These are phyloP conservation scores for Penicillium odoratum DNA, from an alignment of 495 filamentous ascomycete species.

Conservation along the genomic window DNA sequence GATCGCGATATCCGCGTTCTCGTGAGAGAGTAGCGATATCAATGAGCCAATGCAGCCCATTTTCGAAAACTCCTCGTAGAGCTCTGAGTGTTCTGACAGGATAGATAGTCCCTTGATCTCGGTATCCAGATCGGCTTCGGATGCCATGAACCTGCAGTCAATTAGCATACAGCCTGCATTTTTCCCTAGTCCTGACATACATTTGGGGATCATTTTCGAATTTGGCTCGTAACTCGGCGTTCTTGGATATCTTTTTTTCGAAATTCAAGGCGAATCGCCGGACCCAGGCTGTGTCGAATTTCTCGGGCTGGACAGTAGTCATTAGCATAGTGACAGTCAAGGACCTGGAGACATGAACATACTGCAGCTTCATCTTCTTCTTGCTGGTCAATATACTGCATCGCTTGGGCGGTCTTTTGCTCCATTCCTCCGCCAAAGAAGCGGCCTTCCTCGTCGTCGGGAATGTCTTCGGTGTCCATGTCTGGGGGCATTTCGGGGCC, in stretches of 20 bases:
- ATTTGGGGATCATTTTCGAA: constrained; percentile 83
- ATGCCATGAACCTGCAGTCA: constrained; percentile 64
- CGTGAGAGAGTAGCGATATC: constrained; percentile 81
- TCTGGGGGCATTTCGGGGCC: constrained; percentile 71
- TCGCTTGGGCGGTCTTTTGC: constrained; percentile 74
- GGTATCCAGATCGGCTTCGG: constrained; percentile 89
- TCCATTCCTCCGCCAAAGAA: constrained; percentile 95
- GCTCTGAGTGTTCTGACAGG: constrained; percentile 79
- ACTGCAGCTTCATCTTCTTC: constrained; percentile 56
- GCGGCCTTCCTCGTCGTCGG: constrained; percentile 87
- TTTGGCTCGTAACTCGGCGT: constrained; percentile 87
- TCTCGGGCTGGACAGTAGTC: constrained; percentile 55
- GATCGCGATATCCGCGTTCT: constrained; percentile 97
- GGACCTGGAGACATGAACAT: constrained; percentile 10
- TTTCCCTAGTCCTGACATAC: constrained; percentile 49
- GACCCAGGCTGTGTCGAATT: constrained; percentile 82
- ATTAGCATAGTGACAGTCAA: constrained; percentile 15
- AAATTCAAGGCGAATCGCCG: constrained; percentile 80
- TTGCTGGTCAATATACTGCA: constrained; percentile 81
- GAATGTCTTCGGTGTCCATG: constrained; percentile 54
- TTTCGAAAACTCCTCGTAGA: constrained; percentile 81
- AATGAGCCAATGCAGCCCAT: constrained; percentile 75
- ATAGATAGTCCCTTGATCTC: constrained; percentile 88
- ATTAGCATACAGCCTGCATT: neutral
- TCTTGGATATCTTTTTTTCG: constrained; percentile 87